These are phyloP conservation scores for Golubevia sp. DNA, from an alignment of 1,284 basidiomycete species.

Conservation along the genomic window DNA sequence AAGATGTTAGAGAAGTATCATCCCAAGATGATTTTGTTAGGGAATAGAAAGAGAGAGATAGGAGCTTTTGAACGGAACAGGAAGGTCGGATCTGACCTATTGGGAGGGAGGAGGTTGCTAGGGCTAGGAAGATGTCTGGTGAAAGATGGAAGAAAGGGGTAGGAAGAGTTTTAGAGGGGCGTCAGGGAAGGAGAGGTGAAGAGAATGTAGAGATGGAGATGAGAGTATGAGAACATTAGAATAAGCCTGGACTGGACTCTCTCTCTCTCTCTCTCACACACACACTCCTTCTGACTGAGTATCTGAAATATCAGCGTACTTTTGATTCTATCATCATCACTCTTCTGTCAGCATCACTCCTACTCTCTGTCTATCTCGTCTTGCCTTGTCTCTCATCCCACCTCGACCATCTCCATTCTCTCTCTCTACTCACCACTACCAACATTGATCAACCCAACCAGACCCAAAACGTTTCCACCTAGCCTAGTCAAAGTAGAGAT, in stretches of 20 bases:
- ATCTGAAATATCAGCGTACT: too few relatives aligned
- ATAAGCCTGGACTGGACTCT: conserved; percentile 9
- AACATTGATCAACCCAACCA: conserved; percentile 48
- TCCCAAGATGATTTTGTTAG: conserved; percentile 43
- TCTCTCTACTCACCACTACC: conserved; percentile 17
- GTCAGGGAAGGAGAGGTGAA: neutral
- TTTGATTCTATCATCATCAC: too few relatives aligned
- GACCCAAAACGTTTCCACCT: conserved; percentile 25
- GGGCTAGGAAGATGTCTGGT: conserved; percentile 42
- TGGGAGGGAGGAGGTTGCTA: conserved; percentile 28
- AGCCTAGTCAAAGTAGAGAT: conserved; percentile 18
- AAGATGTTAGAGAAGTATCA: conserved; percentile 26
- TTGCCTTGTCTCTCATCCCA: too few relatives aligned
- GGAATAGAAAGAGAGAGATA: conserved; percentile 46
- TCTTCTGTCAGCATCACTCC: too few relatives aligned
- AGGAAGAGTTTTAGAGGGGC: too few relatives aligned
- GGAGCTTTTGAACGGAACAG: conserved; percentile 35
- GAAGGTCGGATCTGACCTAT: conserved; percentile 35
- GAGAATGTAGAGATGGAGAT: conserved; percentile 2
- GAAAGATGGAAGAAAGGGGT: too few relatives aligned
- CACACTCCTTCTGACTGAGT: neutral
- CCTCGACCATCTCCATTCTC: too few relatives aligned
- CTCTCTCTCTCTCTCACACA: neutral
- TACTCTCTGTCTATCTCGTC: too few relatives aligned
- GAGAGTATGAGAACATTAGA: conserved; percentile 11